Base-by-base conservation (phyloP, 2,329 filamentous ascomycete genomes). In the Cladorrhinum sp. region DNA sequence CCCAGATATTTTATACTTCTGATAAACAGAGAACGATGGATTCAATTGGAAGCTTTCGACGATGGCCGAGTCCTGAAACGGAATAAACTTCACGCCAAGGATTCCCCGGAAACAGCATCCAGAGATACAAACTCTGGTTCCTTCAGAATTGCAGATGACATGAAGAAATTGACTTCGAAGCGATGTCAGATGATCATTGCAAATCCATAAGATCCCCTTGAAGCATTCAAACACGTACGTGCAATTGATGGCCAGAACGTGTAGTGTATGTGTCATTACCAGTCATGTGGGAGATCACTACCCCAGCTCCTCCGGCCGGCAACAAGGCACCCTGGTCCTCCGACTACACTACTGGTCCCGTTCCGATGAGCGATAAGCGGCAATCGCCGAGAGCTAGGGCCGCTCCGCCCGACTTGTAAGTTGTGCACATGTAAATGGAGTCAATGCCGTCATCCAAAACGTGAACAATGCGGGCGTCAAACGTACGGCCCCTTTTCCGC, bases 211-310 rank as follows among this genome's bases (percentile, higher is more conserved):
- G 6, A 20, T 18, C n/a, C 16, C n/a, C 18, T 20, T 4, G 8
- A 18, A 8, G 42, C 8, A 46, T 46, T 42, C 12, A 4, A 16
- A 20, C n/a, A 46, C 10, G 42, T 46, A 16, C 18, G 18, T 8
- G n/a, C n/a, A n/a, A 20, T 20, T 21, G 16, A 7, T 46, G 42
- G 42, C 42, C 36, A 39, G 51, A 46, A 18, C 42, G 10, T 46
- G n/a, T n/a, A n/a, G n/a, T 8, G 7, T 7, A 46, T 46, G 59
- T 55, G 59, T 55, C 59, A 51, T 16, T 3, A 23, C n/a, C 50
- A 48, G 55, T 50, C 59, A 55, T 46, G 42, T 46, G 42, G 42
- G 16, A 46, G n/a, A 46, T 18, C 16, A 46, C 9, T 28, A 46
- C n/a, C 42, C 42, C 18, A 20, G 42, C 42, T 9, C 33, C 14